Evolutionary conservation across 805 yeast genomes (phyloP), one percentile per base, ranked within the genome.

Genomic region (Metschnikowia proteae): DNA sequence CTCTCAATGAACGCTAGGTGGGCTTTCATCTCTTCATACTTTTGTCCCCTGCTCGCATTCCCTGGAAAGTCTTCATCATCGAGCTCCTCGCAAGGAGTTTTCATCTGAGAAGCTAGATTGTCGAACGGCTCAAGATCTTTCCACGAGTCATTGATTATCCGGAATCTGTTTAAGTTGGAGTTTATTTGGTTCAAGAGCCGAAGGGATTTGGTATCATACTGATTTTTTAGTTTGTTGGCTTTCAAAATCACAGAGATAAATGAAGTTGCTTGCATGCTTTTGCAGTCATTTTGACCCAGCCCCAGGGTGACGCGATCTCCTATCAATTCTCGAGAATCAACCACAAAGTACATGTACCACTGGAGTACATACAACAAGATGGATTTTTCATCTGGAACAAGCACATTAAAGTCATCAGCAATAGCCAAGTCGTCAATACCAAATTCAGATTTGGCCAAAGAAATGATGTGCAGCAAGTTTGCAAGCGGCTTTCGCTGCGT

Each of bases 351-450:
- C 47, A 78, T 80, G 63, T 73, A 82, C 82, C 84, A 79, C 56
- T 82, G 78, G 10, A 83, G 74, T 8, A 82, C 62, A 58, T 80
- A 83, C 13, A 83, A 75, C 54, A 83, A 71, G 11, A 83, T 68
- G 36, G 83, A 74, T 53, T 79, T 75, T 53, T 83, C 88, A 53
- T 83, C 88, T 0, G 85, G 85, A 25, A 67, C 69, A 10, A 66
- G 58, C 23, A 70, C 66, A 33, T 66, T 66, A 49, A 82, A 71
- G 62, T 81, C 86, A 32, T 79, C 82, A 1, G 71, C 74, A 46
- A 81, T 84, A 4, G 81, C 71, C 44, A 83, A 63, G 42, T 67
- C 71, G 1, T 81, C 79, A 28, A 83, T 78, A 1, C 77, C 79
- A 25, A 79, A 62, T 7, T 70, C 56, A 11, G 70, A 64, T 10